Evolutionary conservation across 345 rosid species (phyloP), one percentile per base, ranked within the genome.

Genomic region (Acer campestre): DNA sequence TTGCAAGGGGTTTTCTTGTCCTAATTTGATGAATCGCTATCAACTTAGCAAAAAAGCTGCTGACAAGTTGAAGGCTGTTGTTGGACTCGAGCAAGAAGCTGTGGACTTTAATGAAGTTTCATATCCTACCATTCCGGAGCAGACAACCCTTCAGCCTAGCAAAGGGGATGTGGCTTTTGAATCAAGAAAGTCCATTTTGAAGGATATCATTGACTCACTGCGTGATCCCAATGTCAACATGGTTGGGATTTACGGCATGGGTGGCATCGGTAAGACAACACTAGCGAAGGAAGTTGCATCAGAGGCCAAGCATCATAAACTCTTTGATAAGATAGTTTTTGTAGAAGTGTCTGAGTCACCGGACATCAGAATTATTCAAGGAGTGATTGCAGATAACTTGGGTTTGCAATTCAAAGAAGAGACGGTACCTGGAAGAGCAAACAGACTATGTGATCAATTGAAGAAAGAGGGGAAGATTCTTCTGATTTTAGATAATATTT

Each of bases 401-500:
- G 80, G 77, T n/a, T 18, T 78, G 11, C 10, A 71, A 51, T 64
- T 71, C 23, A 38, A 9, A 0, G 76, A 63, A n/a, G 62, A 35
- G 7, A 31, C 65, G 38, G 5, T 2, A 23, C n/a, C 10, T 4
- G 76, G 66, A 1, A 70, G 71, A 23, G 75, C 76, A 49, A 6
- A 1, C 20, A 56, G 40, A 20, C 53, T 78, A 5, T 48, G 35
- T 13, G 40, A 40, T 18, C 77, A 68, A 20, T 22, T 80, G 31
- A 75, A 63, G 55, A 49, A 76, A 22, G 75, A 48, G 18, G 42
- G 51, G 22, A 80, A 70, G 42, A 35, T 75, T 29, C 84, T 85
- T 3, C 3, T 85, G 3, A 49, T 85, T 67, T 70, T 85, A 1
- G 84, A 85, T 51, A 75, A 85, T 73, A 1, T 85, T 10, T 85